Percentiles rank a stretch among this genome's conserved stretches.
These are phyloP conservation scores for Juglanconis sp. DNA, from an alignment of 2,329 filamentous ascomycete genomes.

Conservation along the genomic window DNA sequence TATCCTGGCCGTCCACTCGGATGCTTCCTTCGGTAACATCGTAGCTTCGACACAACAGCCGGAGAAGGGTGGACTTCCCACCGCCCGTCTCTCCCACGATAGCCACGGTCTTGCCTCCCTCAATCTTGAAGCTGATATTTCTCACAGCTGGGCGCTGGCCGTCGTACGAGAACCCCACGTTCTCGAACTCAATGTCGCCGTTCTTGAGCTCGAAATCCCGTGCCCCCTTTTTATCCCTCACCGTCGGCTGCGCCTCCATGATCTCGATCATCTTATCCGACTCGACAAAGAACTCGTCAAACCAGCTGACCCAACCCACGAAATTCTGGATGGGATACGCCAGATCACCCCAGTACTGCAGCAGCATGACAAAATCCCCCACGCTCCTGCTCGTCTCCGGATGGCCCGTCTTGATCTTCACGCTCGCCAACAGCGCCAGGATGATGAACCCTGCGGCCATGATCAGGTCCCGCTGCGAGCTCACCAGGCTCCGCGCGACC, in stretches of 20 bases:
- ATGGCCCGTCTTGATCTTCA: neutral
- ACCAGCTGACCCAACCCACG: neutral
- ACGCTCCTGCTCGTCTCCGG: neutral
- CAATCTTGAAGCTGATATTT: conserved; percentile 44
- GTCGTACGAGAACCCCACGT: conserved; percentile 56
- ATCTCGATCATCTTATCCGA: conserved; percentile 59
- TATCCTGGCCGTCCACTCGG: conserved; percentile 55
- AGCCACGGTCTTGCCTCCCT: conserved; percentile 54
- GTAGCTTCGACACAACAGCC: conserved; percentile 59
- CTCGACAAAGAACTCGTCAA: conserved; percentile 47
- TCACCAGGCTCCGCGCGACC: neutral
- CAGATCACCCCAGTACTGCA: conserved; percentile 8
- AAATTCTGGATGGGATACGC: conserved; percentile 8
- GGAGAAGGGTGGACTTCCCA: conserved; percentile 61
- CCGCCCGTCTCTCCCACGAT: conserved; percentile 61
- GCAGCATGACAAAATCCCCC: conserved; percentile 13
- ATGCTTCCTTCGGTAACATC: conserved; percentile 54
- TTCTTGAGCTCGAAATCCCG: conserved; percentile 39
- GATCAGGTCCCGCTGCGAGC: neutral
- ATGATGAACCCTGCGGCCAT: neutral
- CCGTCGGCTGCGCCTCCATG: conserved; percentile 54
- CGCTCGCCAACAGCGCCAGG: neutral
- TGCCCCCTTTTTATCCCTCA: conserved; percentile 46
- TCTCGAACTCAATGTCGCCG: conserved; percentile 51
- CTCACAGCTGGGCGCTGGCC: conserved; percentile 47